Conservation (phyloP, 1,139 yeast species). For the Suhomyces choctaworum region DNA sequence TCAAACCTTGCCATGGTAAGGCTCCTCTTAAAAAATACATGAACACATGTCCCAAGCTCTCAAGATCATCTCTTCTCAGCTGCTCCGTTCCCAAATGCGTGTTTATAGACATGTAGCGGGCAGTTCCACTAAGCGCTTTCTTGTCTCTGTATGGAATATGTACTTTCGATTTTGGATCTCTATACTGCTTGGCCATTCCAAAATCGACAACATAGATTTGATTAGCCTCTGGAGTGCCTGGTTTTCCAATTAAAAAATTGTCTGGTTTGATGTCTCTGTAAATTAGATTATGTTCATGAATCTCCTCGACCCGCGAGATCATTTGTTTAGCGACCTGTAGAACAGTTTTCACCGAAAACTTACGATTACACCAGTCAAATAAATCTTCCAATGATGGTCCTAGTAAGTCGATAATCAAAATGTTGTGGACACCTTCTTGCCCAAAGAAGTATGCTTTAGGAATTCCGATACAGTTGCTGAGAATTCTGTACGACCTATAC, state of each 20-base stretch:
- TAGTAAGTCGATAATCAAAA: slow-evolving; percentile 66
- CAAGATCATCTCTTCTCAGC: slow-evolving; percentile 63
- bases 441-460: slow-evolving; percentile 80
- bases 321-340: slow-evolving; percentile 75
- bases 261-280: slow-evolving; percentile 80
- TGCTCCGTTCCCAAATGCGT: slow-evolving; percentile 67
- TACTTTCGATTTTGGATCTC: slow-evolving; percentile 58
- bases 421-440: slow-evolving; percentile 77
- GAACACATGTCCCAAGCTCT: slow-evolving; percentile 64
- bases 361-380: slow-evolving; percentile 80
- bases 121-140: slow-evolving; percentile 64
- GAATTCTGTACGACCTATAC: slow-evolving; percentile 68
- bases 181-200: slow-evolving; percentile 69
- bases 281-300: slow-evolving; percentile 69
- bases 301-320: slow-evolving; percentile 64
- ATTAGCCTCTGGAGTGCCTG: slow-evolving; percentile 63
- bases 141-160: slow-evolving; percentile 66
- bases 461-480: slow-evolving; percentile 61
- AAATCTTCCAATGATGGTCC: slow-evolving; percentile 80
- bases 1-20: slow-evolving; percentile 52
- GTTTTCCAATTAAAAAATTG: slow-evolving; percentile 70
- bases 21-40: slow-evolving; percentile 64
- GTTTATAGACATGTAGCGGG: slow-evolving; percentile 65
- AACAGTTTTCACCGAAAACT: slow-evolving; percentile 67
- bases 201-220: slow-evolving; percentile 49